Evolutionary conservation across 169 alveolate species (phyloP).

Genomic region (Cystoisospora suis): DNA sequence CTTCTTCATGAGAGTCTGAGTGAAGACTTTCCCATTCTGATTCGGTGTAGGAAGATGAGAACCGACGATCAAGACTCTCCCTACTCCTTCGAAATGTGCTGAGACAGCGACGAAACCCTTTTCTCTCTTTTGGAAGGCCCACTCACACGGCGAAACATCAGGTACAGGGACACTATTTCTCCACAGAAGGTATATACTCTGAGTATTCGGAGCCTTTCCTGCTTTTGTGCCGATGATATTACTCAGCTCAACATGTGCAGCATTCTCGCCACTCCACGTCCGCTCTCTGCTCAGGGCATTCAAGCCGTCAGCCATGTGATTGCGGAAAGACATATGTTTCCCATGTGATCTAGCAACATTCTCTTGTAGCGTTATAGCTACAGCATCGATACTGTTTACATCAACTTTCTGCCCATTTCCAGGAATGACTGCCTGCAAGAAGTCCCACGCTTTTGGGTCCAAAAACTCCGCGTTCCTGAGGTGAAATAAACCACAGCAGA

Average conservation of each 20-base stretch:
- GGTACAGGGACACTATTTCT: neutral
- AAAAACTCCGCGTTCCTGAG: slow-evolving; percentile 18
- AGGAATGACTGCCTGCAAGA: neutral
- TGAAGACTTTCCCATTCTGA: too few relatives aligned
- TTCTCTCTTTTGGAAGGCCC: neutral
- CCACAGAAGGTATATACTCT: neutral
- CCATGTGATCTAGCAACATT: too few relatives aligned
- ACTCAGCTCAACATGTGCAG: neutral
- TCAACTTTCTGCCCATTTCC: neutral
- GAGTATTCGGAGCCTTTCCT: neutral
- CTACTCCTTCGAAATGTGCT: neutral
- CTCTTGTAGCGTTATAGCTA: neutral
- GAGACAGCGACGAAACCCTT: slow-evolving; percentile 5
- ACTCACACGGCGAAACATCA: too few relatives aligned
- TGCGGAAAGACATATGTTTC: neutral
- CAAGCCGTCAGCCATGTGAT: neutral
- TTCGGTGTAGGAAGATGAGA: neutral
- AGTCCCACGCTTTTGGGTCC: neutral
- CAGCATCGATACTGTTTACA: neutral
- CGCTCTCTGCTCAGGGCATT: neutral
- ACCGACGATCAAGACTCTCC: neutral
- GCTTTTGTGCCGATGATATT: neutral
- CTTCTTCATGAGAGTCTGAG: too few relatives aligned
- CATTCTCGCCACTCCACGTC: neutral
- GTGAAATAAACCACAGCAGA: neutral